Conservation (phyloP, 768 basidiomycete species). For the Lactarius hengduanensis region DNA sequence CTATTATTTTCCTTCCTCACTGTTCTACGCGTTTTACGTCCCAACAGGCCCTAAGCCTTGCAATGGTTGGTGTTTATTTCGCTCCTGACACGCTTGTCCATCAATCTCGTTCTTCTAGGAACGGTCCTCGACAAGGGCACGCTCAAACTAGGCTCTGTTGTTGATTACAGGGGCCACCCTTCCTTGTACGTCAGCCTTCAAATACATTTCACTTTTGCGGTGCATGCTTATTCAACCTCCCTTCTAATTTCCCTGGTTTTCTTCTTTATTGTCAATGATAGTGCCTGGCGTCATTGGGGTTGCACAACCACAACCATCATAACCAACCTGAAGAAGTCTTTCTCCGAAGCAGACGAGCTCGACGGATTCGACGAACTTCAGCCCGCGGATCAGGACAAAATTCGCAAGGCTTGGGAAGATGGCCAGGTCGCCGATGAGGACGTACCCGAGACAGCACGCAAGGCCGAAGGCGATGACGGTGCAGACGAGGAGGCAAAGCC, state of each 20-base stretch:
- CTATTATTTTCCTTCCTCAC: constrained; percentile 31
- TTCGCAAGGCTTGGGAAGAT: constrained; percentile 70
- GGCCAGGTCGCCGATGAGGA: constrained; percentile 84
- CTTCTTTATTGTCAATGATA: constrained; percentile 33
- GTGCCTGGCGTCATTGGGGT: constrained; percentile 90
- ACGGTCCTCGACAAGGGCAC: constrained; percentile 69
- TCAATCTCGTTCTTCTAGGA: constrained; percentile 43
- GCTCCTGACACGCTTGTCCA: constrained; percentile 11
- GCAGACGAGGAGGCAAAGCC: constrained; percentile 40
- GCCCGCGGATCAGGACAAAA: constrained; percentile 65
- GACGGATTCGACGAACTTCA: constrained; percentile 82
- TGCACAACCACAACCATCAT: constrained; percentile 73
- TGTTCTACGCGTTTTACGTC: constrained; percentile 30
- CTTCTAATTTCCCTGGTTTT: neutral
- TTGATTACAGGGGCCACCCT: constrained; percentile 70
- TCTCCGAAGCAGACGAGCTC: constrained; percentile 61
- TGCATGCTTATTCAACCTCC: neutral
- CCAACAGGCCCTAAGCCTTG: constrained; percentile 74
- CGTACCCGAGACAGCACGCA: constrained; percentile 71
- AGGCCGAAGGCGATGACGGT: constrained; percentile 46
- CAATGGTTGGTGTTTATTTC: constrained; percentile 44
- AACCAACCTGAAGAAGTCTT: constrained; percentile 62
- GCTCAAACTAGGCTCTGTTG: constrained; percentile 69
- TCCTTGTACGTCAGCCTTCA: constrained; percentile 52
- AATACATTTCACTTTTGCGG: neutral